Evolutionary conservation across 2,329 filamentous ascomycete genomes (phyloP).

Genomic region (Parastagonospora avenae): DNA sequence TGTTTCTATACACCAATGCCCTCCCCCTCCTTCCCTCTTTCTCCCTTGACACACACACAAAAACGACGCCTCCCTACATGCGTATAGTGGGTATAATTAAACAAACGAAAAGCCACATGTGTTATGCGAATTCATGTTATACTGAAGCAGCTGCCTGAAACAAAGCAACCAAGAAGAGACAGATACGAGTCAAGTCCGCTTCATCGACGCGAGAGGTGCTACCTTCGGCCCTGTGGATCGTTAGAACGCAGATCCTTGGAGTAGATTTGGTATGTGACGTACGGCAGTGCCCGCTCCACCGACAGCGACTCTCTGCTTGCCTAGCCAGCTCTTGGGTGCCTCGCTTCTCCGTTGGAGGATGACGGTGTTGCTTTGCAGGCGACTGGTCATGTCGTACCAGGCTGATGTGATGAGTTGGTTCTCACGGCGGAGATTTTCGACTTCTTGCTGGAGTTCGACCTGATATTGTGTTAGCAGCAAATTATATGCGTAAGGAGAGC

Average conservation of each 20-base stretch:
- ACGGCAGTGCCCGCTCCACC: slow-evolving; percentile 31
- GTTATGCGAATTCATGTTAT: neutral
- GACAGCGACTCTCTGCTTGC: slow-evolving; percentile 72
- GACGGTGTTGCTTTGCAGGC: slow-evolving; percentile 82
- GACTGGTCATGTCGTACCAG: slow-evolving; percentile 81
- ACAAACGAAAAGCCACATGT: no score
- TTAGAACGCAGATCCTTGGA: neutral
- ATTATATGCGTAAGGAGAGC: neutral
- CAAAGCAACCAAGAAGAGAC: no score
- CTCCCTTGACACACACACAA: no score
- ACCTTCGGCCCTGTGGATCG: slow-evolving; percentile 19
- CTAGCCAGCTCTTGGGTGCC: slow-evolving; percentile 79
- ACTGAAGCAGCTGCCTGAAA: neutral
- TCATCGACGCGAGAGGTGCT: slow-evolving; percentile 12
- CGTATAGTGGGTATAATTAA: no score
- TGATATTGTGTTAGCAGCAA: slow-evolving; percentile 10
- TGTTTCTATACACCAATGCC: no score
- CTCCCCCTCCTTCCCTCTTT: no score
- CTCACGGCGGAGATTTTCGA: slow-evolving; percentile 76
- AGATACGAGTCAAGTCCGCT: no score
- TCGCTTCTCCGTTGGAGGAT: slow-evolving; percentile 76
- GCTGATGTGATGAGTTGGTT: slow-evolving; percentile 80
- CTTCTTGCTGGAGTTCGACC: slow-evolving; percentile 50
- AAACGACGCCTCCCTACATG: no score
- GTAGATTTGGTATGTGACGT: slow-evolving; percentile 2